A percentile compares a stretch with the other conserved stretches of the same genome.
Evolutionary conservation across 108 stramenopile genomes (phyloP).

Genomic region (Cylindrotheca closterium): DNA sequence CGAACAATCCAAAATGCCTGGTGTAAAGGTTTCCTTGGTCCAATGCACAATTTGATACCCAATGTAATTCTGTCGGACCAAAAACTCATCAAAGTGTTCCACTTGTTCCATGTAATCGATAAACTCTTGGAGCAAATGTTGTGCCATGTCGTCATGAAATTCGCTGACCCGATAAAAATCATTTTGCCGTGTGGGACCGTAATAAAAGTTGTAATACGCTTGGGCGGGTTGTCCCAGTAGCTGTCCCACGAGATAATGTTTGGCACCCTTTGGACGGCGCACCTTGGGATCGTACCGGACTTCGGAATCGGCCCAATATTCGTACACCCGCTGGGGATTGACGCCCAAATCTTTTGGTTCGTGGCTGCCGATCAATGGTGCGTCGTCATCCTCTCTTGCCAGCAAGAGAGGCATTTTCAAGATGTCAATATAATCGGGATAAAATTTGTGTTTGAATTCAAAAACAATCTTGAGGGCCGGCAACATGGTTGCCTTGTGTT

Average conservation of each 20-base stretch:
- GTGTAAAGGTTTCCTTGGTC: neutral
- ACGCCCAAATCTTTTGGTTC: too few relatives aligned
- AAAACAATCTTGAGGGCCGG: neutral
- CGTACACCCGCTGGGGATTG: too few relatives aligned
- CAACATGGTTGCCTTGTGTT: neutral
- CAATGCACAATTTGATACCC: neutral
- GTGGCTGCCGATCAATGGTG: neutral
- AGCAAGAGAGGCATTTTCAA: neutral
- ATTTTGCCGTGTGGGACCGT: too few relatives aligned
- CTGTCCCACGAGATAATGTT: neutral
- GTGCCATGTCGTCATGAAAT: neutral
- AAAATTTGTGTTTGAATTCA: neutral
- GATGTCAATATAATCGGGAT: neutral
- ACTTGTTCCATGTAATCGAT: neutral
- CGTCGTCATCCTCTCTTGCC: neutral
- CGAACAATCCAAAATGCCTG: neutral
- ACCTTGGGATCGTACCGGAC: neutral
- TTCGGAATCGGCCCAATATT: neutral
- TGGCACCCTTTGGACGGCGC: too few relatives aligned
- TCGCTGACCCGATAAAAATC: neutral
- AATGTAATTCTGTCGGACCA: neutral
- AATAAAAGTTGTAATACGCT: too few relatives aligned
- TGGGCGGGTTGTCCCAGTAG: neutral
- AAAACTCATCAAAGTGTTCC: too few relatives aligned
- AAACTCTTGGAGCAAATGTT: neutral